These are phyloP conservation scores for Blastomyces emzantsi DNA, from an alignment of 2,329 filamentous ascomycete species.

Conservation along the genomic window DNA sequence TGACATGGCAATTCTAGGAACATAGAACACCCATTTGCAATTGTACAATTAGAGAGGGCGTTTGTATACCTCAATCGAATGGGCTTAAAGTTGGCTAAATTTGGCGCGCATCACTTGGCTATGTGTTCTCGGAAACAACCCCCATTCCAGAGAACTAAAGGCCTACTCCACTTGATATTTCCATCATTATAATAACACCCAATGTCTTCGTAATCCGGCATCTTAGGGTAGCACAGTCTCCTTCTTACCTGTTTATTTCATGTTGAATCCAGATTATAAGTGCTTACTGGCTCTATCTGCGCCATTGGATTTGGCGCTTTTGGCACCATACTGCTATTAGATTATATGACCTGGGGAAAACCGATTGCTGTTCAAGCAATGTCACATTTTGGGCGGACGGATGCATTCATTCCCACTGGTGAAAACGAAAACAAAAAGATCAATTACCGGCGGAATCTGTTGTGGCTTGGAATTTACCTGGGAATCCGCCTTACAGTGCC, in stretches of 20 bases:
- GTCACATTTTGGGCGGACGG: slow-evolving; percentile 23
- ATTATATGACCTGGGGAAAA: slow-evolving; percentile 21
- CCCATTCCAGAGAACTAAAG: background rate
- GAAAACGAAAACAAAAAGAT: slow-evolving; percentile 14
- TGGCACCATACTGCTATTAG: slow-evolving; percentile 24
- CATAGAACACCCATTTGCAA: background rate
- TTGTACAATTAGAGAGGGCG: background rate
- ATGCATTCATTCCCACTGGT: slow-evolving; percentile 21
- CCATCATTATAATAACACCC: background rate
- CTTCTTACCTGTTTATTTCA: background rate
- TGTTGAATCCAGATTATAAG: background rate
- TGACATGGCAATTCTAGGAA: too few relatives aligned
- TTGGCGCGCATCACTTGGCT: background rate
- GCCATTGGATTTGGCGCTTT: slow-evolving; percentile 26
- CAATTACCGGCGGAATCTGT: slow-evolving; percentile 25
- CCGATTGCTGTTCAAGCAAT: slow-evolving; percentile 24
- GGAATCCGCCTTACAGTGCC: slow-evolving; percentile 21
- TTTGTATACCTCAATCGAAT: background rate
- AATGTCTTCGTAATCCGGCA: background rate
- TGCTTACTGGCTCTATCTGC: slow-evolving; percentile 20
- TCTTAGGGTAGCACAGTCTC: background rate
- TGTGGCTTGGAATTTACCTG: slow-evolving; percentile 17
- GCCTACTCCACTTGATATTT: background rate
- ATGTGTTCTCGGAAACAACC: background rate
- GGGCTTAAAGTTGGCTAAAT: background rate